Percentiles rank a stretch among this genome's conserved stretches.
These are phyloP conservation scores for Fulvia fulva DNA, from an alignment of 2,329 filamentous ascomycete genomes.

Conservation along the genomic window DNA sequence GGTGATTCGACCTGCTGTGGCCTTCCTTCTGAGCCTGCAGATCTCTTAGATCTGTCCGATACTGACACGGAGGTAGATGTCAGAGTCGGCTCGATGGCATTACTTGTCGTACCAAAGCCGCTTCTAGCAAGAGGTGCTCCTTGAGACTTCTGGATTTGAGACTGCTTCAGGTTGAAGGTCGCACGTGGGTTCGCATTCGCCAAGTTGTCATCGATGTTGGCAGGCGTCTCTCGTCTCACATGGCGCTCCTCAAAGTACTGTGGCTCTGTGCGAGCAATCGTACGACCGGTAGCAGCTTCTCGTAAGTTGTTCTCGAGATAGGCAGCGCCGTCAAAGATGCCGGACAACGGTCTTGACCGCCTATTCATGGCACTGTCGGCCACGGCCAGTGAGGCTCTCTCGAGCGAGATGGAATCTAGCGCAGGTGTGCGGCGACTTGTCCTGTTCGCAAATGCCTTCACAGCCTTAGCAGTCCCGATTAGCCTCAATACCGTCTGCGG, in stretches of 20 bases:
- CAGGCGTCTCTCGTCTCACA: background rate
- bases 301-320: background rate
- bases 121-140: background rate
- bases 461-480: slow-evolving; percentile 17
- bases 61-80: slow-evolving; percentile 28
- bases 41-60: slow-evolving; percentile 10
- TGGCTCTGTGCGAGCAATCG: background rate
- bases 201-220: background rate
- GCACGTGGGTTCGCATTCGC: background rate
- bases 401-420: background rate
- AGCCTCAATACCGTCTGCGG: slow-evolving; percentile 16
- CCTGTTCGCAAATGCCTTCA: slow-evolving; percentile 8
- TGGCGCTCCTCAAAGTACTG: background rate
- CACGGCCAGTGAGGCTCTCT: background rate
- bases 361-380: background rate
- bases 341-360: background rate
- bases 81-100: slow-evolving; percentile 11
- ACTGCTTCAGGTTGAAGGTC: background rate
- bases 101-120: background rate
- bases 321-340: background rate
- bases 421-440: background rate
- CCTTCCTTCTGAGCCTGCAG: slow-evolving; percentile 16
- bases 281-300: background rate
- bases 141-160: background rate
- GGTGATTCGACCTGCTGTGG: slow-evolving; percentile 4